A percentile compares a stretch with the other conserved stretches of the same genome.
Conservation (phyloP, 305 asterid species). For the Fraxinus albicans region DNA sequence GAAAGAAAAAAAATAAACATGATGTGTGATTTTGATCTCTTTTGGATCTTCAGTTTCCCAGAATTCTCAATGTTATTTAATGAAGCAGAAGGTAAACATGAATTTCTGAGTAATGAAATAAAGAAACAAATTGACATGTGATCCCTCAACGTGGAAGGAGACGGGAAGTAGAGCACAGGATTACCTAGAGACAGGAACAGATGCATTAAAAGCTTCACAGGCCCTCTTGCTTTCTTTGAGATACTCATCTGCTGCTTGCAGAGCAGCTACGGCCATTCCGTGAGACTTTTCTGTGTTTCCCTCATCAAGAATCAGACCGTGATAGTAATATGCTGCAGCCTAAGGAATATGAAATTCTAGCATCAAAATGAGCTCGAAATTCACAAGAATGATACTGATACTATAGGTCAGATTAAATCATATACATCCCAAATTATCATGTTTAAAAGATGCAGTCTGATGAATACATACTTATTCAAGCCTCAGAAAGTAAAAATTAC, state of each 20-base stretch:
- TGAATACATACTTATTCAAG: neutral
- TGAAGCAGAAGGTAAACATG: neutral
- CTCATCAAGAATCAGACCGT: constrained; percentile 95
- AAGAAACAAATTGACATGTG: neutral
- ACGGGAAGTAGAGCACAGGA: constrained; percentile 16
- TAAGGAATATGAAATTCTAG: constrained; percentile 25
- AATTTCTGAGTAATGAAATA: neutral
- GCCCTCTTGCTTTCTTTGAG: constrained; percentile 94
- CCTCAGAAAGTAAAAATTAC: neutral
- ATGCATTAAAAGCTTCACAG: constrained; percentile 73
- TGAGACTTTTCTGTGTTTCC: constrained; percentile 85
- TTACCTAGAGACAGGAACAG: constrained; percentile 82
- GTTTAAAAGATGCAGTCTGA: neutral
- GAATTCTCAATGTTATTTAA: neutral
- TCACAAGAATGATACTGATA: neutral
- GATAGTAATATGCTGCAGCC: constrained; percentile 98
- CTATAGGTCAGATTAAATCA: neutral
- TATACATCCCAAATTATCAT: neutral
- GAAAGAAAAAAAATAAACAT: neutral
- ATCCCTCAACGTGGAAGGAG: neutral
- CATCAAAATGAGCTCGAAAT: neutral
- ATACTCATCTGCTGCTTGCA: constrained; percentile 96
- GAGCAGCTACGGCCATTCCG: constrained; percentile 24
- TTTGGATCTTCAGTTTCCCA: neutral
- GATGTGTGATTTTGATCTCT: neutral